A percentile compares a stretch with the other conserved stretches of the same genome.
These are phyloP conservation scores for Saccharomycopsis phalli DNA, from an alignment of 1,139 yeast genomes.

Conservation along the genomic window DNA sequence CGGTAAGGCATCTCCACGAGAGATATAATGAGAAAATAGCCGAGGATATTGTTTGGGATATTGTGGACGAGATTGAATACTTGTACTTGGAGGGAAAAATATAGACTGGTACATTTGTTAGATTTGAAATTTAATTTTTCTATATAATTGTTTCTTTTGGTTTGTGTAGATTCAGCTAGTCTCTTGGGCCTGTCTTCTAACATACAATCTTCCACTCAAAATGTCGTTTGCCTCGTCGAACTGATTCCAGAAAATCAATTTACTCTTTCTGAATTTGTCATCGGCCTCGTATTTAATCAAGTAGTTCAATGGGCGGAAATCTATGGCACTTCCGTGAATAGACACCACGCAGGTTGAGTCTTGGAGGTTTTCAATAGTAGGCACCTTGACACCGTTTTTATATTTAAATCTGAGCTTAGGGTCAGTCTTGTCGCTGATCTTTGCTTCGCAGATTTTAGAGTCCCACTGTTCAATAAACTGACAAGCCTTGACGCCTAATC, in stretches of 20 bases:
- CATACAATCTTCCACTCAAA: constrained; percentile 54
- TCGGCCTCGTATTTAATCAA: constrained; percentile 56
- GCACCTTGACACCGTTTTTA: constrained; percentile 31
- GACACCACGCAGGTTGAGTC: constrained; percentile 59
- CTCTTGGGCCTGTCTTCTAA: constrained; percentile 31
- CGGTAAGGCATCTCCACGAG: constrained; percentile 43
- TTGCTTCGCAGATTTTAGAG: constrained; percentile 25
- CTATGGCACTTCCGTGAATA: constrained; percentile 54
- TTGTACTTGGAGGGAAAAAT: constrained; percentile 30
- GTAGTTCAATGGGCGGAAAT: constrained; percentile 44
- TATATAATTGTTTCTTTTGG: not conserved
- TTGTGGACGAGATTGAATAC: constrained; percentile 78
- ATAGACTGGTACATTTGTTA: too few relatives aligned
- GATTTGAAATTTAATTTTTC: not conserved
- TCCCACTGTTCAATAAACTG: constrained; percentile 67
- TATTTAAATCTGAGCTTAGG: constrained; percentile 34
- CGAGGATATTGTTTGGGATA: constrained; percentile 77
- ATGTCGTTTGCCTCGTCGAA: constrained; percentile 54
- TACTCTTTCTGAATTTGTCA: constrained; percentile 54
- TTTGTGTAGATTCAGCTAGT: not conserved
- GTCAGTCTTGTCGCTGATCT: constrained; percentile 26
- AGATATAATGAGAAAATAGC: constrained; percentile 64
- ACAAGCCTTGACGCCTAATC: constrained; percentile 82
- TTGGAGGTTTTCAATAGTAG: constrained; percentile 31
- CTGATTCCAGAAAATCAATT: constrained; percentile 57